Base-by-base conservation (phyloP, 1,284 basidiomycete species). In the Ganoderma sp. region DNA sequence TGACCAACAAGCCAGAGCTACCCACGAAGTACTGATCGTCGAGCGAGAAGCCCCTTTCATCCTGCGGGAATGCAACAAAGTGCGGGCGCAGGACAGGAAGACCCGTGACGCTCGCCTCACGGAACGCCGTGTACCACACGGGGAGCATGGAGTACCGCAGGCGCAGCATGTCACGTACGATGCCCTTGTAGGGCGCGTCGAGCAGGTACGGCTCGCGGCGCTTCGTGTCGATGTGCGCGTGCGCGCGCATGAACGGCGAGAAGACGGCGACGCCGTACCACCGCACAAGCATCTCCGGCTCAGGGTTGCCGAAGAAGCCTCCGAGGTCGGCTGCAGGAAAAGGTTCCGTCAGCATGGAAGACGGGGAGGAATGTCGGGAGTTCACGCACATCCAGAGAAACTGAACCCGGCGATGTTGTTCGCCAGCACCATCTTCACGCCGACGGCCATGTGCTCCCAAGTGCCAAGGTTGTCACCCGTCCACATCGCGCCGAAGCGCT, bases 241-340 rank as follows among this genome's bases (percentile, higher is more conserved):
- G 98, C 0, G 97, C 97, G 64, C 97, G 90, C 91, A 99, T 97
- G 88, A 99, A 99, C 3, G 97, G 97, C 72, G 92, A 92, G 80
- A 99, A 98, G 14, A 92, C 90, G 37, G 97, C 98, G 45, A 97
- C 92, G 82, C 95, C 95, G 78, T 99, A 99, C 97, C 97, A 99
- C 48, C 98, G 88, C 9, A 97, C 91, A 39, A 99, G 90, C 89
- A 99, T 95, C 78, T 99, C 97, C 0, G 91, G 86, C 50, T 91
- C 87, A 0, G 98, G 97, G 80, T 99, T 98, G 61, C 97, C 97
- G 78, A 99, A 99, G 90, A 99, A 99, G 19, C 97, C 97, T 50
- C 97, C 97, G 61, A 99, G 95, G 76, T 99, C 97, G 67, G 97
- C 95, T 97, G 74, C 8, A 57, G 32, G 15, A 10, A 61, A 50